Evolutionary conservation across 495 filamentous ascomycete species (phyloP).

Genomic region (Symbiotaphrina buchneri): DNA sequence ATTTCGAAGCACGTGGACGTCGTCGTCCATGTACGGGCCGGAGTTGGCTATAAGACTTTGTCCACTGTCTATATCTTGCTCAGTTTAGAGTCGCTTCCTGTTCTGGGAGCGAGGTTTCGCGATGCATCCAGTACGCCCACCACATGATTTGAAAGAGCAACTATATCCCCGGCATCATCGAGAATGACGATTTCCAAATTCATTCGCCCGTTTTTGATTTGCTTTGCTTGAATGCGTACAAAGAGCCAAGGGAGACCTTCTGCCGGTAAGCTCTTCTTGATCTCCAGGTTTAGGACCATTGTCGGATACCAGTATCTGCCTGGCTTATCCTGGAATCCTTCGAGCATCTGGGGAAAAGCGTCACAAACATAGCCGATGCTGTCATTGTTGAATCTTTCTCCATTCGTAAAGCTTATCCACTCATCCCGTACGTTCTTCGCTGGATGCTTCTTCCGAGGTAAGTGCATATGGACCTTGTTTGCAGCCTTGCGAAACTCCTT

Average conservation of each 20-base stretch:
- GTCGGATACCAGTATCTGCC: slow-evolving; percentile 58
- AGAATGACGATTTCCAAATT: slow-evolving; percentile 41
- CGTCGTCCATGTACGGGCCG: too few species aligned
- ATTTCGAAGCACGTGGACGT: too few species aligned
- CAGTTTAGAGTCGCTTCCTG: too few species aligned
- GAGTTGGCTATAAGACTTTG: too few species aligned
- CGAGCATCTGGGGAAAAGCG: slow-evolving; percentile 17
- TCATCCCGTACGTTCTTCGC: slow-evolving; percentile 28
- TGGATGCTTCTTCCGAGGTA: slow-evolving; percentile 23
- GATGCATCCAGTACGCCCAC: slow-evolving; percentile 29
- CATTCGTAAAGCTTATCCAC: slow-evolving; percentile 33
- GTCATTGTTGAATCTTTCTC: slow-evolving; percentile 15
- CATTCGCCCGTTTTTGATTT: slow-evolving; percentile 36
- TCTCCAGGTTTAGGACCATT: slow-evolving; percentile 41
- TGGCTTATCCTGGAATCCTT: too few species aligned
- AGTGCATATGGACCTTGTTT: slow-evolving; percentile 27
- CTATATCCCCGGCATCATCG: slow-evolving; percentile 29
- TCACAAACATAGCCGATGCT: slow-evolving; percentile 15
- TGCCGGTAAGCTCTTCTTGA: slow-evolving; percentile 36
- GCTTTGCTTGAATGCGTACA: slow-evolving; percentile 28
- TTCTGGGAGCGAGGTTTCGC: slow-evolving; percentile 27
- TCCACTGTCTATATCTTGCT: too few species aligned
- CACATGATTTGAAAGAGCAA: slow-evolving; percentile 41
- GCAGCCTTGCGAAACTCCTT: slow-evolving; percentile 27
- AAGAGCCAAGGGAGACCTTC: slow-evolving; percentile 44